These are phyloP conservation scores for Knoxdaviesia capensis DNA, from an alignment of 2,329 filamentous ascomycete genomes.

Conservation along the genomic window DNA sequence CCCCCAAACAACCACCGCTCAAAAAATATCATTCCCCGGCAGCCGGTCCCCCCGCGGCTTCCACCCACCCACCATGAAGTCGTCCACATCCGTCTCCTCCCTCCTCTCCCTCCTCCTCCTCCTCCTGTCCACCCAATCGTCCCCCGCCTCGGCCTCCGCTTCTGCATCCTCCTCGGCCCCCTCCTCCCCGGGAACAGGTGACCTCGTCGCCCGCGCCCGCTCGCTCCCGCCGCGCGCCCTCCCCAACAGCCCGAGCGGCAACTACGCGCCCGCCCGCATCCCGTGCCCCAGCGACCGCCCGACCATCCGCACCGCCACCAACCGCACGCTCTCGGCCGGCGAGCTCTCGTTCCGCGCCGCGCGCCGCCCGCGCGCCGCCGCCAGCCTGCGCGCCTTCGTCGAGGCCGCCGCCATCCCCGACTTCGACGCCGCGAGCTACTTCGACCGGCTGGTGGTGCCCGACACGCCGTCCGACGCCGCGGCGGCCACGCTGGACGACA, in stretches of 20 bases:
- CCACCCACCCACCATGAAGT: constrained; percentile 2
- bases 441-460: constrained; percentile 21
- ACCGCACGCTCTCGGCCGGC: constrained; percentile 33
- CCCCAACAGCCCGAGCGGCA: constrained; percentile 23
- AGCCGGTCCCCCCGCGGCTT: background rate
- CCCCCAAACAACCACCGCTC: too few relatives aligned
- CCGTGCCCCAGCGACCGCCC: constrained; percentile 53
- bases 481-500: too few relatives aligned
- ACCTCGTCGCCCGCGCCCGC: background rate
- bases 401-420: constrained; percentile 50
- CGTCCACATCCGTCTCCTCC: background rate
- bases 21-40: too few relatives aligned
- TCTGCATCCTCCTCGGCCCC: background rate
- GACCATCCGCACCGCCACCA: constrained; percentile 39
- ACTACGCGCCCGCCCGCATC: constrained; percentile 51
- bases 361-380: constrained; percentile 52
- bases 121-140: background rate
- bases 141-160: constrained; percentile 2
- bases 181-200: background rate
- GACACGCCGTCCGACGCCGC: constrained; percentile 23
- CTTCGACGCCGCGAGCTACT: constrained; percentile 58
- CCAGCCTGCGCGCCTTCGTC: constrained; percentile 58
- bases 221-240: constrained; percentile 10
- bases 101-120: background rate
- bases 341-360: constrained; percentile 57